Percentiles rank a stretch among this genome's conserved stretches.
Evolutionary conservation across 192 early-diverging fungal species (phyloP).

Genomic region (Coemansia sp.): DNA sequence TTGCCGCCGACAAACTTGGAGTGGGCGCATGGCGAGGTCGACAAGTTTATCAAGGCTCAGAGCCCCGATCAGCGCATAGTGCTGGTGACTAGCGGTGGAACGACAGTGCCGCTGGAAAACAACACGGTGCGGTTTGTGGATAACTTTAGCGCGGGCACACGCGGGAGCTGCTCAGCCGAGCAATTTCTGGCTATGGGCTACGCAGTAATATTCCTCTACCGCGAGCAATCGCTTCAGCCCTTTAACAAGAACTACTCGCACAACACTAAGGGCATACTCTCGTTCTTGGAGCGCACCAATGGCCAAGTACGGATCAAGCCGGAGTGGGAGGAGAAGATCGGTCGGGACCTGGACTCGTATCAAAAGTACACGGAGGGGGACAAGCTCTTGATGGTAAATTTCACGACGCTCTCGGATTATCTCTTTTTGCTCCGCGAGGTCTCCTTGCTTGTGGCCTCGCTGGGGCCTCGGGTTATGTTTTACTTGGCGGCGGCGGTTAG

Average conservation of each 20-base stretch:
- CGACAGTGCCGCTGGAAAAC: constrained; percentile 91
- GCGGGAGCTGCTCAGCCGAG: constrained; percentile 95
- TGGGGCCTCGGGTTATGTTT: constrained; percentile 79
- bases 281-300: constrained; percentile 67
- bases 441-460: constrained; percentile 62
- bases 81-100: constrained; percentile 93
- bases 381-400: constrained; percentile 77
- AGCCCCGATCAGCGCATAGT: constrained; percentile 63
- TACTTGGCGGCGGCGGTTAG: constrained; percentile 97
- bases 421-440: constrained; percentile 82
- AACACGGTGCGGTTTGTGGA: constrained; percentile 98
- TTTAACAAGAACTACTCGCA: constrained; percentile 91
- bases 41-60: constrained; percentile 61
- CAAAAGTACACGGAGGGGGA: constrained; percentile 55
- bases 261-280: constrained; percentile 70
- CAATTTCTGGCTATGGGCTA: constrained; percentile 86
- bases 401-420: constrained; percentile 90
- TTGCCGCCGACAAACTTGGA: constrained; percentile 62
- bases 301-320: constrained; percentile 64
- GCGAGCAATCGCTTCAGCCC: constrained; percentile 91
- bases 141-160: constrained; percentile 95
- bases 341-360: constrained; percentile 61
- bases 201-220: constrained; percentile 93
- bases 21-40: constrained; percentile 57
- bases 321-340: constrained; percentile 69